Evolutionary conservation across 306 rosid genomes (phyloP).

Genomic region (Fagus sylvatica): DNA sequence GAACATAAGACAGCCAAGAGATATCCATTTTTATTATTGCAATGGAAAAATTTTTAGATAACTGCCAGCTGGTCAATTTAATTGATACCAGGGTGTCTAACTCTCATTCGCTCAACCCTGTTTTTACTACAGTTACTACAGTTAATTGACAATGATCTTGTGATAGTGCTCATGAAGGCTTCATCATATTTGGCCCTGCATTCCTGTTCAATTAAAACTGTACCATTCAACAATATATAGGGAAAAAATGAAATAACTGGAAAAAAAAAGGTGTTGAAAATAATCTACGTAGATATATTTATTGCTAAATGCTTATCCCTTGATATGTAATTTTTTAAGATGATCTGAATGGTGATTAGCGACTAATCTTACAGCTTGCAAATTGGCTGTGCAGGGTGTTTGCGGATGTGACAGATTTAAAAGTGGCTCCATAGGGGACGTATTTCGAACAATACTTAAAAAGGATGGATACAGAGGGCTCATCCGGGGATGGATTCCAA

Average conservation of each 20-base stretch:
- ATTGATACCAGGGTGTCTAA: not conserved
- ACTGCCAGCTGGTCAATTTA: not conserved
- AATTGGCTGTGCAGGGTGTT: slow-evolving; percentile 66
- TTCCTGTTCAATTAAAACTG: not conserved
- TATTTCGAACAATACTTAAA: slow-evolving; percentile 61
- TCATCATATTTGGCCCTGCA: not conserved
- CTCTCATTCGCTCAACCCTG: too few relatives aligned
- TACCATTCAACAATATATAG: not conserved
- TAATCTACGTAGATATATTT: not conserved
- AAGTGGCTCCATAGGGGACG: slow-evolving; percentile 76
- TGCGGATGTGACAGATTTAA: slow-evolving; percentile 95
- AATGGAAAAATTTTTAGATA: not conserved
- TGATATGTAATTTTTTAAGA: not conserved
- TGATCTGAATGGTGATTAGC: not conserved
- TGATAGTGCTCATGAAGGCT: not conserved
- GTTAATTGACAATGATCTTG: too few relatives aligned
- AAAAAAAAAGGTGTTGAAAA: not conserved
- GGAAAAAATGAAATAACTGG: not conserved
- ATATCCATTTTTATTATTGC: not conserved
- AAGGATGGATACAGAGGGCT: slow-evolving; percentile 91
- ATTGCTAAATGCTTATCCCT: not conserved
- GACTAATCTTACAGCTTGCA: not conserved
- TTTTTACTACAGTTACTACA: too few relatives aligned
- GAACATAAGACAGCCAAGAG: not conserved
- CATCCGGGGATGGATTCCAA: slow-evolving; percentile 92